phyloP scores from a whole-genome alignment of 345 rosid genomes.

The Linum trigynum region DNA sequence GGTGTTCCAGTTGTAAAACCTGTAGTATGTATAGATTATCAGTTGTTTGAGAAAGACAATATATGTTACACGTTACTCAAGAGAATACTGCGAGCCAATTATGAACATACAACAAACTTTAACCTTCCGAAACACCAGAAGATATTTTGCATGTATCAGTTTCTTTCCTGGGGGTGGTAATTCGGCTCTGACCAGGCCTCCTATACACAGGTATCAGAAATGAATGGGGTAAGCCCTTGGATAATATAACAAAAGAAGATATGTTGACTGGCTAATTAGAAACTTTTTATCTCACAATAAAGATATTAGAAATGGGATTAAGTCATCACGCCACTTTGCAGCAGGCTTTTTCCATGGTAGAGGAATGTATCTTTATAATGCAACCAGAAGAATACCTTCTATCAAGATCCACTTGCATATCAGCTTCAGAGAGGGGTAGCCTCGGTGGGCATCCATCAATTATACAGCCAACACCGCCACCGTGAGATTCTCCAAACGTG shows the following conservation, averaged over 20 bases:
- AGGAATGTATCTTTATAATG: background rate
- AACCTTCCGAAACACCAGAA: constrained; percentile 91
- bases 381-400: constrained; percentile 44
- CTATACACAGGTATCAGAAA: constrained; percentile 23
- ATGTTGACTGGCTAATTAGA: background rate
- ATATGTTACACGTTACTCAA: background rate
- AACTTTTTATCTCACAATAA: background rate
- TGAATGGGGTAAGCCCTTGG: background rate
- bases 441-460: constrained; percentile 97
- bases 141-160: constrained; percentile 80
- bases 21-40: constrained; percentile 12
- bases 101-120: background rate
- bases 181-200: constrained; percentile 99
- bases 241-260: background rate
- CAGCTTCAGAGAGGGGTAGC: constrained; percentile 68
- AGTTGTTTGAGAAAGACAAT: constrained; percentile 5
- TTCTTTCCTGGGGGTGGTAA: constrained; percentile 98
- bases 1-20: constrained; percentile 97
- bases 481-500: constrained; percentile 95
- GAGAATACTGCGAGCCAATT: background rate
- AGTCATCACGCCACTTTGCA: background rate
- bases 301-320: background rate
- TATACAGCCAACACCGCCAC: constrained; percentile 95
- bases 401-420: constrained; percentile 84
- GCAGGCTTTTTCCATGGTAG: background rate